Evolutionary conservation across 1,284 basidiomycete genomes (phyloP).

Genomic region (Naganishia liquefaciens): DNA sequence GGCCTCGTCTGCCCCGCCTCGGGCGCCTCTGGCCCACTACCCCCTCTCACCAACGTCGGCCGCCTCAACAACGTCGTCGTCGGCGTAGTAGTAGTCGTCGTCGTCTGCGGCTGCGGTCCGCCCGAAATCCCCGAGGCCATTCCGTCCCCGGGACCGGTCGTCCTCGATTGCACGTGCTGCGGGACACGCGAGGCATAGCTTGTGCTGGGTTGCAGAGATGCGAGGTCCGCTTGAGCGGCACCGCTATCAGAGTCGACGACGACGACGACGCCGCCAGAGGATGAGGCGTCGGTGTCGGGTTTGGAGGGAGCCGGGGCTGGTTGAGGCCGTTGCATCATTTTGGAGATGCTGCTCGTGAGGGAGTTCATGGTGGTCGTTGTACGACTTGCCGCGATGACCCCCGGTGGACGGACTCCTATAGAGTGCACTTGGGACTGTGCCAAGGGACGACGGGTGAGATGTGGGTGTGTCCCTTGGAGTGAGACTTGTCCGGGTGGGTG

Average conservation of each 20-base stretch:
- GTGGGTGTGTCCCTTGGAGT: no score
- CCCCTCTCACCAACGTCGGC: constrained; percentile 12
- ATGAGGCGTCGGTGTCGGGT: neutral
- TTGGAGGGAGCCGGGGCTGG: neutral
- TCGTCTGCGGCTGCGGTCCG: neutral
- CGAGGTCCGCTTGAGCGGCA: neutral
- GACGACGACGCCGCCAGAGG: no score
- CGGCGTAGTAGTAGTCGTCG: no score
- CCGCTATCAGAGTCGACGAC: constrained; percentile 12
- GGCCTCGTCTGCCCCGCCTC: constrained; percentile 11
- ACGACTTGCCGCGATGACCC: no score
- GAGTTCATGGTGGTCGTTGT: constrained; percentile 26
- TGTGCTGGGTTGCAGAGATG: constrained; percentile 19
- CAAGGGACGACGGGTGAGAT: no score
- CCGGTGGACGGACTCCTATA: neutral
- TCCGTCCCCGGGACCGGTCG: neutral
- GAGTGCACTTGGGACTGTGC: no score
- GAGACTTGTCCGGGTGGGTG: no score
- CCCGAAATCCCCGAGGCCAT: neutral
- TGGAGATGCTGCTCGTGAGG: constrained; percentile 27
- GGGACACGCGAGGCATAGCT: constrained; percentile 27
- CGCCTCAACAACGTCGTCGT: constrained; percentile 1
- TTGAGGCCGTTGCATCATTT: constrained; percentile 28
- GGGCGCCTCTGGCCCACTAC: constrained; percentile 11
- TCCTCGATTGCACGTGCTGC: neutral